phyloP scores from a whole-genome alignment of 192 early-diverging fungal genomes.

The Irineochytrium annulatum region DNA sequence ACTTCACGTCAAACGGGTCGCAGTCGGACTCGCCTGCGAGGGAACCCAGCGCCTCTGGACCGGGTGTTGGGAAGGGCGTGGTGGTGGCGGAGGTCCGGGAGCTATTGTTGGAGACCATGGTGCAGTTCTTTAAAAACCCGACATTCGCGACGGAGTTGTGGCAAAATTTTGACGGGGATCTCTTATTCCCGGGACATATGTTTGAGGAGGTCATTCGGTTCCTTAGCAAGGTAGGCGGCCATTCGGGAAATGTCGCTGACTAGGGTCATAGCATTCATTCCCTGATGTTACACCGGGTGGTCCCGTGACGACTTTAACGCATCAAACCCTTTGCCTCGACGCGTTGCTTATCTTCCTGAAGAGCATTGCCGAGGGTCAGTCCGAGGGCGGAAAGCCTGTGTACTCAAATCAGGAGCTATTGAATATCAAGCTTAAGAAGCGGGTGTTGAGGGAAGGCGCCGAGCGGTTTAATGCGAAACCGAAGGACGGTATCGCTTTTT shows the following conservation, averaged over 20 bases:
- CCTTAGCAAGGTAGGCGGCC: constrained; percentile 58
- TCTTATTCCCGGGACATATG: constrained; percentile 69
- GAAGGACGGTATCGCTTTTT: constrained; percentile 78
- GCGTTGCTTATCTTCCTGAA: constrained; percentile 65
- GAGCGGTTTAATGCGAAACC: constrained; percentile 80
- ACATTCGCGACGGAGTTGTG: constrained; percentile 83
- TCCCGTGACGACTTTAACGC: constrained; percentile 35
- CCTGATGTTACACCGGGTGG: constrained; percentile 68
- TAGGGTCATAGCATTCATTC: constrained; percentile 47
- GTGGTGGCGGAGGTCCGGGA: constrained; percentile 80
- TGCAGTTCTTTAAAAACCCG: constrained; percentile 68
- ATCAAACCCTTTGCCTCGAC: constrained; percentile 73
- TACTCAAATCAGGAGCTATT: constrained; percentile 15
- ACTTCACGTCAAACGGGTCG: constrained; percentile 9
- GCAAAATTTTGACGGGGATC: constrained; percentile 90
- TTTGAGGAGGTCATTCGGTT: constrained; percentile 83
- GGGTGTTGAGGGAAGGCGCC: constrained; percentile 72
- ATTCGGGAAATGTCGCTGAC: not conserved
- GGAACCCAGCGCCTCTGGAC: constrained; percentile 9
- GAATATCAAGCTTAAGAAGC: constrained; percentile 66
- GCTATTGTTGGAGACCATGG: constrained; percentile 74
- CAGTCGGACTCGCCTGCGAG: constrained; percentile 10
- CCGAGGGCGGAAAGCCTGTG: not conserved
- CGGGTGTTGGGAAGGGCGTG: constrained; percentile 24
- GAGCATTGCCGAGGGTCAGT: constrained; percentile 62